Evolutionary conservation across 2,329 filamentous ascomycete genomes (phyloP).

Genomic region (Pseudopithomyces maydicus): DNA sequence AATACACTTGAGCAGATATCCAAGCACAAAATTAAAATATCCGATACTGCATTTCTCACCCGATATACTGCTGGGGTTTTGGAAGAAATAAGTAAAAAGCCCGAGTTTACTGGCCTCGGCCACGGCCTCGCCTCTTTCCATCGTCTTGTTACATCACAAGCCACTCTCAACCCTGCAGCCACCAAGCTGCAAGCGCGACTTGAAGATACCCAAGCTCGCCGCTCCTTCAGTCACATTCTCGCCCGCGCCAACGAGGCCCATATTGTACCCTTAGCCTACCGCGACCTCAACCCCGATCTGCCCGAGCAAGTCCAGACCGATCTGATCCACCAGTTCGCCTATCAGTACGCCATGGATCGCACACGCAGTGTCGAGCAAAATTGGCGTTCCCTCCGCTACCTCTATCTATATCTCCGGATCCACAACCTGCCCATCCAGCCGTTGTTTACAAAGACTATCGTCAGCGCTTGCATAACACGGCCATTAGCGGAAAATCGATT

Average conservation of each 20-base stretch:
- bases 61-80: constrained; percentile 8
- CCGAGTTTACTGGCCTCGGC: constrained; percentile 12
- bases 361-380: constrained; percentile 23
- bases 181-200: constrained; percentile 5
- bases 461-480: constrained; percentile 29
- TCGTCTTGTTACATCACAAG: constrained; percentile 12
- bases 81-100: constrained; percentile 8
- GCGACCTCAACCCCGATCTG: constrained; percentile 17
- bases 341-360: constrained; percentile 36
- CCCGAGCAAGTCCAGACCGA: constrained; percentile 18
- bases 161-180: constrained; percentile 1
- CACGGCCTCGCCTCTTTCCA: constrained; percentile 13
- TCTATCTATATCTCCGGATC: constrained; percentile 32
- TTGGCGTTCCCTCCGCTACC: constrained; percentile 33
- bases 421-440: constrained; percentile 30
- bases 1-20: constrained; percentile 17
- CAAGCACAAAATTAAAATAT: constrained; percentile 11
- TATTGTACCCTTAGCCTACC: constrained; percentile 31
- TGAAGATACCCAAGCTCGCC: constrained; percentile 12
- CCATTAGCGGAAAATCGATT: constrained; percentile 34
- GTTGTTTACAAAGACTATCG: constrained; percentile 36
- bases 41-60: constrained; percentile 11
- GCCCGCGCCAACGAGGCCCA: constrained; percentile 21
- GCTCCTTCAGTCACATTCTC: constrained; percentile 35
- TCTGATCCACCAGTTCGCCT: constrained; percentile 39